Evolutionary conservation across 768 basidiomycete species (phyloP).

Genomic region (Lactarius sp.): DNA sequence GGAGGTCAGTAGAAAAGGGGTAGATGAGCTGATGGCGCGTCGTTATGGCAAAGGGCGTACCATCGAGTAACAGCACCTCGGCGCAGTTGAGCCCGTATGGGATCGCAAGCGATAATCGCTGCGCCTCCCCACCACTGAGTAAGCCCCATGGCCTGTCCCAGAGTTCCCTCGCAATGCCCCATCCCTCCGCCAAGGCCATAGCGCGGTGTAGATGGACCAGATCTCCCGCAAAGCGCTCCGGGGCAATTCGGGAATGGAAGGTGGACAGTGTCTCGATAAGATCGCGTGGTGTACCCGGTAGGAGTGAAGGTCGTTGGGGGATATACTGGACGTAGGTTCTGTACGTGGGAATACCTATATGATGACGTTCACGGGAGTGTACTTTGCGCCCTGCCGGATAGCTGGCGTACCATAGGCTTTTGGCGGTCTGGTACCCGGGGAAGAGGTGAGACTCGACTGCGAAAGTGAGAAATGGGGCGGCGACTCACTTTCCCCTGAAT

Average conservation of each 20-base stretch:
- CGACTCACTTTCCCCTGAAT: slow-evolving; percentile 60
- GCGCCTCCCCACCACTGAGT: slow-evolving; percentile 83
- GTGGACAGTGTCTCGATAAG: slow-evolving; percentile 56
- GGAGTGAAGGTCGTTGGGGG: slow-evolving; percentile 83
- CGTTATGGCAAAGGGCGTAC: slow-evolving; percentile 34
- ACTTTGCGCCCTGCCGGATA: slow-evolving; percentile 1
- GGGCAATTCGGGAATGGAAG: slow-evolving; percentile 42
- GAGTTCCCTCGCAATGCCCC: slow-evolving; percentile 62
- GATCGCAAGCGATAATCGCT: slow-evolving; percentile 74
- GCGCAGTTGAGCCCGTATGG: slow-evolving; percentile 70
- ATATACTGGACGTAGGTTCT: slow-evolving; percentile 80
- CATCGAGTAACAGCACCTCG: slow-evolving; percentile 76
- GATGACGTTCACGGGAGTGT: neutral
- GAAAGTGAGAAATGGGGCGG: neutral
- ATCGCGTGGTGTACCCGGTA: slow-evolving; percentile 73
- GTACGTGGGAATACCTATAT: slow-evolving; percentile 65
- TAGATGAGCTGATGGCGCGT: neutral
- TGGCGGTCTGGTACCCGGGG: slow-evolving; percentile 40
- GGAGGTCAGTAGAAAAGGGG: neutral
- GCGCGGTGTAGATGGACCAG: slow-evolving; percentile 28
- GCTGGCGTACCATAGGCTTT: slow-evolving; percentile 41
- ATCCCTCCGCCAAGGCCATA: slow-evolving; percentile 51
- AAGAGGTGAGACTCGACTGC: neutral
- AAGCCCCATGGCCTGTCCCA: slow-evolving; percentile 80
- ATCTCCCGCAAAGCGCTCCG: slow-evolving; percentile 28